A percentile compares a stretch with the other conserved stretches of the same genome.
These are phyloP conservation scores for Trichopus zeylanicus DNA, from an alignment of 116 monocot genomes.

Conservation along the genomic window DNA sequence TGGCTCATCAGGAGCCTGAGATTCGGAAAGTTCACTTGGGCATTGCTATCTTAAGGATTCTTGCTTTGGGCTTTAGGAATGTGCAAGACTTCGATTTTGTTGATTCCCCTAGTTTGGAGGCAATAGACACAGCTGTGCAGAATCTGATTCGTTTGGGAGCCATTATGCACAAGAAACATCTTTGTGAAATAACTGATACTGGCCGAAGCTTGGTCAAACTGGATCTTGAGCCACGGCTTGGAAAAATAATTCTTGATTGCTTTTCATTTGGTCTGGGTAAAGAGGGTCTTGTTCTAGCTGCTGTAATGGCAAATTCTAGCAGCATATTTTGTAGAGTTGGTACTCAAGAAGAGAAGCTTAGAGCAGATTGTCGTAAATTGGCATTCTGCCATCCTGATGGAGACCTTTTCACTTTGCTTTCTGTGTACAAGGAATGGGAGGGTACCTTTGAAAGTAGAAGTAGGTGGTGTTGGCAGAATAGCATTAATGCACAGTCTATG, in stretches of 20 bases:
- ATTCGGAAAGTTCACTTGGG: constrained; percentile 94
- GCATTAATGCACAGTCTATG: constrained; percentile 96
- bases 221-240: constrained; percentile 87
- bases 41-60: constrained; percentile 74
- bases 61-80: constrained; percentile 58
- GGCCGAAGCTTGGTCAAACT: constrained; percentile 64
- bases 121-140: constrained; percentile 64
- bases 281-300: constrained; percentile 90
- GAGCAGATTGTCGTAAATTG: constrained; percentile 79
- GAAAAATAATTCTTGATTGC: constrained; percentile 85
- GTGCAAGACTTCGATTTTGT: constrained; percentile 86
- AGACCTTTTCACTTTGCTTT: constrained; percentile 90
- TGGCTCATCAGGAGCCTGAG: constrained; percentile 93
- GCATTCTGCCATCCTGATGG: constrained; percentile 91
- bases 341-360: constrained; percentile 54
- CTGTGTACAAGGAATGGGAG: constrained; percentile 96
- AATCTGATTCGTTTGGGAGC: constrained; percentile 72
- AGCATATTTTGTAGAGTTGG: constrained; percentile 97
- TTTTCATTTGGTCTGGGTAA: constrained; percentile 39
- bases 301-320: constrained; percentile 89
- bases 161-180: constrained; percentile 22
- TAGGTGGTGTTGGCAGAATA: constrained; percentile 93
- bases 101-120: constrained; percentile 65
- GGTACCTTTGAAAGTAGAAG: constrained; percentile 29
- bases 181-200: constrained; percentile 44